These are phyloP conservation scores for Aspergillus campestris DNA, from an alignment of 495 filamentous ascomycete genomes.

Conservation along the genomic window DNA sequence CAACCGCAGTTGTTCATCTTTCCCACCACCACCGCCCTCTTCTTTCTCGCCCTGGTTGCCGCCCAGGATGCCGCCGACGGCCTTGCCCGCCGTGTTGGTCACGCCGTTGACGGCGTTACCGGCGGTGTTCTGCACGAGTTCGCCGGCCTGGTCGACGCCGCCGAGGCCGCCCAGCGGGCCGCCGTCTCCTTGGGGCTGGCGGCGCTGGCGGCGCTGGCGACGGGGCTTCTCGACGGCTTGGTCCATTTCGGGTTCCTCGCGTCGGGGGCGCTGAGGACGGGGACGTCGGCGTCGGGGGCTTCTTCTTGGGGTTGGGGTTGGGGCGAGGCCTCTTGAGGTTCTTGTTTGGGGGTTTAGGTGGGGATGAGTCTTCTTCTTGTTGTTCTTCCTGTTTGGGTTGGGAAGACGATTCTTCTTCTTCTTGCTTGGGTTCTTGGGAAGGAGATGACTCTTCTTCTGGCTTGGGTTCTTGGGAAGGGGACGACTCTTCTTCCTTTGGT, in stretches of 20 bases:
- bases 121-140: constrained; percentile 56
- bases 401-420: constrained; percentile 5
- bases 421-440: constrained; percentile 11
- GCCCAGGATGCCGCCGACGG: constrained; percentile 43
- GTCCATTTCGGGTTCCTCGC: constrained; percentile 32
- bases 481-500: constrained; percentile 5
- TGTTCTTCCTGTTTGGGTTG: constrained; percentile 10
- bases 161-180: constrained; percentile 47
- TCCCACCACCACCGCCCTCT: constrained; percentile 38
- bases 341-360: constrained; percentile 9
- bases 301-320: constrained; percentile 20
- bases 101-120: constrained; percentile 50
- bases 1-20: constrained; percentile 66
- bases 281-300: constrained; percentile 16
- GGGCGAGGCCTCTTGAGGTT: constrained; percentile 12
- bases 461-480: constrained; percentile 10
- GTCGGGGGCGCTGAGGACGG: constrained; percentile 13
- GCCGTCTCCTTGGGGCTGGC: constrained; percentile 28
- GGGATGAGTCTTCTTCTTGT: constrained; percentile 6
- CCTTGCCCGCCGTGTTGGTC: constrained; percentile 48
- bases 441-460: constrained; percentile 5
- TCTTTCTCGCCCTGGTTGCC: constrained; percentile 27
- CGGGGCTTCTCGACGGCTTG: constrained; percentile 12
- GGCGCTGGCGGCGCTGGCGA: constrained; percentile 31
- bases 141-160: constrained; percentile 47